Evolutionary conservation across 106 monocot species (phyloP), one percentile per base, ranked within the genome.

Genomic region (Allium sativum): DNA sequence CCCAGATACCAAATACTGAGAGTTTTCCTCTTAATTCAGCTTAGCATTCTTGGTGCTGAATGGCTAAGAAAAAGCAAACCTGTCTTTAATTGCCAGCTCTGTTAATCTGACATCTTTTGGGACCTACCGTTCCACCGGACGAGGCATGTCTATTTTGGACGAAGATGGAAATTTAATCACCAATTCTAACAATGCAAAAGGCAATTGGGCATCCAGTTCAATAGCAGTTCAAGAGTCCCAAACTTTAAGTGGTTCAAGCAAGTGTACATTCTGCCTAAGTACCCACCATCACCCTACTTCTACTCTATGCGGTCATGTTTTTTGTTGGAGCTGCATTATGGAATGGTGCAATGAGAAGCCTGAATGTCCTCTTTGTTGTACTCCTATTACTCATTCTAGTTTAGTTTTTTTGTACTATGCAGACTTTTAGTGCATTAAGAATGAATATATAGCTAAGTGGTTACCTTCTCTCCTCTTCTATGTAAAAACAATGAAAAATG

Each of bases 281-380:
- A 53, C 76, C 66, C 81, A 87, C 18, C 79, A 82, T 57, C 74
- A 96, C 72, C 95, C 95, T 9, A 87, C 95, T 15, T 79, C 90
- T 18, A 87, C 90, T 55, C 52, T 77, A 8, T 96, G 95, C 55
- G 95, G 95, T 11, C 95, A 96, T 76, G 87, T 91, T 63, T 96
- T 96, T 74, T 96, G 95, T 82, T 96, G 95, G 96, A 98, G 84
- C 59, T 98, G 91, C 70, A 91, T 91, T 18, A 91, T 88, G 87
- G 96, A 80, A 48, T 91, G 91, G 84, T 98, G 96, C 68, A 98
- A 98, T 47, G 87, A 91, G 73, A 98, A 98, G 73, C 91, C 84
- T 10, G 96, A 98, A 55, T 98, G 96, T 58, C 96, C 96, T 47
- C 91, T 91, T 42, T 98, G 91, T 59, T 84, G 91, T 13, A 82